Conservation (phyloP, 1,284 basidiomycete genomes). For the Thecaphora thlaspeos region DNA sequence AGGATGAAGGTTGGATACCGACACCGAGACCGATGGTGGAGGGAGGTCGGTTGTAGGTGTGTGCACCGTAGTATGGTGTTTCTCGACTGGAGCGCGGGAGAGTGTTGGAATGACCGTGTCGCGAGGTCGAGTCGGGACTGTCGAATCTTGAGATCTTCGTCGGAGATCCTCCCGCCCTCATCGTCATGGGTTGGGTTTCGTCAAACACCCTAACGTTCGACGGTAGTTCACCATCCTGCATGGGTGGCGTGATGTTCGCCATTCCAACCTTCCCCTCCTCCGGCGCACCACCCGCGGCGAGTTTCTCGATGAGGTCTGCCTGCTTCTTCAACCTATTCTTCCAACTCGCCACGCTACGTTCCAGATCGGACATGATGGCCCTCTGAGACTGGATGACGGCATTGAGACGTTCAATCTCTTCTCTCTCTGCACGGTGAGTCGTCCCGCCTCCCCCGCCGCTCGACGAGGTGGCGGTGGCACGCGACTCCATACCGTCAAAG, state of each 20-base stretch:
- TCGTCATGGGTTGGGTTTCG: background rate
- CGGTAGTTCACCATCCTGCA: conserved; percentile 1
- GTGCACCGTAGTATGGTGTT: conserved; percentile 43
- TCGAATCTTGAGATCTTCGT: background rate
- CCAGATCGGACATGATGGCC: conserved; percentile 47
- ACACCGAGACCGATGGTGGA: conserved; percentile 10
- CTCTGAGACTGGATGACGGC: conserved; percentile 43
- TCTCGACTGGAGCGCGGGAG: conserved; percentile 8
- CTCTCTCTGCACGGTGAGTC: conserved; percentile 24
- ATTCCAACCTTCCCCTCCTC: background rate
- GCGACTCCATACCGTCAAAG: conserved; percentile 2
- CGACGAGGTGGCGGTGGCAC: conserved; percentile 1
- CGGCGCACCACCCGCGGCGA: conserved; percentile 10
- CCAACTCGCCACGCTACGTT: conserved; percentile 43
- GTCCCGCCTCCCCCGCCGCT: conserved; percentile 2
- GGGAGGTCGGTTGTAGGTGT: conserved; percentile 41
- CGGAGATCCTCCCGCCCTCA: conserved; percentile 5
- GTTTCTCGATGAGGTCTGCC: conserved; percentile 41
- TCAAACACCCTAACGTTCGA: background rate
- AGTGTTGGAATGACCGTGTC: background rate
- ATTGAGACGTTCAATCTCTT: conserved; percentile 49
- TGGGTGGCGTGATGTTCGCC: conserved; percentile 1
- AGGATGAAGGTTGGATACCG: too few relatives aligned
- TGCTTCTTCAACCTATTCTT: conserved; percentile 38
- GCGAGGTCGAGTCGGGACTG: conserved; percentile 1